phyloP scores from a whole-genome alignment of 495 filamentous ascomycete species.

The Penicillium angulare region DNA sequence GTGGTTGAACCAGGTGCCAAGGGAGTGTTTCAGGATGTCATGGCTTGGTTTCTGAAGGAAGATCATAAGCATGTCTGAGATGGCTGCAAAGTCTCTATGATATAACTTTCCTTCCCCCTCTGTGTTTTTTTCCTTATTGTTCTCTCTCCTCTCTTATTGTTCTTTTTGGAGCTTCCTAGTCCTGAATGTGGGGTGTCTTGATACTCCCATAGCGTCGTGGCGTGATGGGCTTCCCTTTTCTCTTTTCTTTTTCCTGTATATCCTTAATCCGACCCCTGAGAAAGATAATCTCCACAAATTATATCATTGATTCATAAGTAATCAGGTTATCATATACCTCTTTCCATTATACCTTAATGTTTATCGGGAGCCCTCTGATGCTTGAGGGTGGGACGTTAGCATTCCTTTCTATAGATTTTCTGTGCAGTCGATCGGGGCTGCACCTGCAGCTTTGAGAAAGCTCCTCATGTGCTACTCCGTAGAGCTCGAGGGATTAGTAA shows the following conservation, averaged over 20 bases:
- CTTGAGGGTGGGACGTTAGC: background rate
- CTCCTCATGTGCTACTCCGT: background rate
- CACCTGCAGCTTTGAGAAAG: background rate
- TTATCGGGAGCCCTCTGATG: background rate
- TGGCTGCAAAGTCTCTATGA: background rate
- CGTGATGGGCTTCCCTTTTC: background rate
- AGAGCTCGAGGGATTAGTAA: background rate
- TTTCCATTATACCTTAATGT: background rate
- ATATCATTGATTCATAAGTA: background rate
- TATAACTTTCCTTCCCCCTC: background rate
- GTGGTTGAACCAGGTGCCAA: conserved; percentile 75
- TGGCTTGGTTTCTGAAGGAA: conserved; percentile 77
- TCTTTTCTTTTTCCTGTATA: background rate
- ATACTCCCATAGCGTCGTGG: background rate
- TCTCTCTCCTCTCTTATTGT: background rate
- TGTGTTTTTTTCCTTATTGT: background rate
- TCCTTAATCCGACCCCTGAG: background rate
- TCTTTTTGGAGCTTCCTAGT: background rate
- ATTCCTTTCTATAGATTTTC: background rate
- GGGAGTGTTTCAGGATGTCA: conserved; percentile 74
- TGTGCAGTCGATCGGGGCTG: background rate
- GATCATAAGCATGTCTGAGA: conserved; percentile 35
- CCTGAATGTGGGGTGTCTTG: background rate
- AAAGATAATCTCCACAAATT: background rate
- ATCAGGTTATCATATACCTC: background rate